Evolutionary conservation across 1,139 yeast species (phyloP).

Genomic region (Candida frijolesensis): DNA sequence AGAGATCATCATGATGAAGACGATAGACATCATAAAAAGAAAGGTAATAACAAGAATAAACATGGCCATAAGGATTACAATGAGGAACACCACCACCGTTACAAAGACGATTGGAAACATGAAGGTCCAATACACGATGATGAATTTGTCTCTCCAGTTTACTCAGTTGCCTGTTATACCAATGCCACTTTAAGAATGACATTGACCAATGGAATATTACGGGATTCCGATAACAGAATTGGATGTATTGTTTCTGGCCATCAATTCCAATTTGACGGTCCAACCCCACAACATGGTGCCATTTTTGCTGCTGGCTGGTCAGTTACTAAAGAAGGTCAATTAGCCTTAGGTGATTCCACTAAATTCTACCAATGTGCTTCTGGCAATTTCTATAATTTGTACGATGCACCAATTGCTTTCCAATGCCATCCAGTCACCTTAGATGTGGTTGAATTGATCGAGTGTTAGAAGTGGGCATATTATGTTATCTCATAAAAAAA

Average conservation of each 20-base stretch:
- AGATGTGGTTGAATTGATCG: conserved; percentile 38
- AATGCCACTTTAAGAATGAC: conserved; percentile 35
- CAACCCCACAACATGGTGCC: conserved; percentile 46
- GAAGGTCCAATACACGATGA: conserved; percentile 9
- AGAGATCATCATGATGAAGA: conserved; percentile 2
- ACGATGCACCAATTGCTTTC: conserved; percentile 32
- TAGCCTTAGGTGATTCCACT: conserved; percentile 38
- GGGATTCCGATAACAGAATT: conserved; percentile 37
- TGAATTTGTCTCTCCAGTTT: conserved; percentile 25
- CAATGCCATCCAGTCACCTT: conserved; percentile 41
- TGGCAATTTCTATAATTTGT: conserved; percentile 45
- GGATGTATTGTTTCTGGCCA: conserved; percentile 46
- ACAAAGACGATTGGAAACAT: conserved; percentile 3
- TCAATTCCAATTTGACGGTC: conserved; percentile 51
- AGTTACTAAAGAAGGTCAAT: conserved; percentile 36
- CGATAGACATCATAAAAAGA: not conserved
- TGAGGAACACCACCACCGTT: conserved; percentile 2
- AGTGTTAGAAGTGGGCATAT: conserved; percentile 22
- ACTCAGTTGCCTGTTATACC: conserved; percentile 37
- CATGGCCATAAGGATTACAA: conserved; percentile 8
- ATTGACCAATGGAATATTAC: conserved; percentile 35
- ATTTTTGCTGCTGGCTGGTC: conserved; percentile 49
- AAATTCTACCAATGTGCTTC: conserved; percentile 47
- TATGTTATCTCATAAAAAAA: not conserved
- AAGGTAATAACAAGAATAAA: conserved; percentile 1